Percentiles rank a stretch among this genome's conserved stretches.
phyloP scores from a whole-genome alignment of 768 basidiomycete species.

The Kwoniella dejecticola region DNA sequence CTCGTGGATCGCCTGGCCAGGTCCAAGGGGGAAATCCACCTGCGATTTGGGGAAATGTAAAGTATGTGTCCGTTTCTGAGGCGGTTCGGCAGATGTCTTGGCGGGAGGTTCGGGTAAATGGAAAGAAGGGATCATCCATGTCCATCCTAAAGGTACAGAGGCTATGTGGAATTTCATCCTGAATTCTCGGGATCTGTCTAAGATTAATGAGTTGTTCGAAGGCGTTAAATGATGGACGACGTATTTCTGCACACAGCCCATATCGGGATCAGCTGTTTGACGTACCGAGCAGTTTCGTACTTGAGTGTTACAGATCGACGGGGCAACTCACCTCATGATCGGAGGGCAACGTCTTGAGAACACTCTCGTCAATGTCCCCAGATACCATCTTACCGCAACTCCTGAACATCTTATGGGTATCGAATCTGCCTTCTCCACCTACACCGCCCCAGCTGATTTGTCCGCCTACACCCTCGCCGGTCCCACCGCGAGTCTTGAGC shows the following conservation, averaged over 20 bases:
- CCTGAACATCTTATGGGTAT: constrained; percentile 74
- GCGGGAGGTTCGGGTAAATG: constrained; percentile 65
- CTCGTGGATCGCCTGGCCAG: constrained; percentile 69
- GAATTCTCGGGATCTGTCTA: constrained; percentile 31
- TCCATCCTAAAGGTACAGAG: constrained; percentile 77
- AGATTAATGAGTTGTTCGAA: constrained; percentile 17
- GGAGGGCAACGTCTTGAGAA: background rate
- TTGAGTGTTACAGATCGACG: too few species aligned
- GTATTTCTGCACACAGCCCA: constrained; percentile 71
- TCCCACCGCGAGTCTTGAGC: constrained; percentile 62
- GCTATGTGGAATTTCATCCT: constrained; percentile 41
- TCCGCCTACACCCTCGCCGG: constrained; percentile 25
- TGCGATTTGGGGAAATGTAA: constrained; percentile 63
- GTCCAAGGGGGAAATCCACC: constrained; percentile 74
- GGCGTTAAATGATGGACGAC: constrained; percentile 52
- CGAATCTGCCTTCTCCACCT: constrained; percentile 65
- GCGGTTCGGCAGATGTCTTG: constrained; percentile 18
- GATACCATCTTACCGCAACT: constrained; percentile 69
- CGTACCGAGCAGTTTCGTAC: too few species aligned
- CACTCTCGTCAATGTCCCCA: constrained; percentile 49
- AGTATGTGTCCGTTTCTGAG: constrained; percentile 16
- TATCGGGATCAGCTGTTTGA: background rate
- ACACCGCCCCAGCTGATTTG: constrained; percentile 56
- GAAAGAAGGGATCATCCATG: constrained; percentile 83
- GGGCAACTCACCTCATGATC: constrained; percentile 13